Percentiles rank a stretch among this genome's conserved stretches.
These are phyloP conservation scores for Chlorella variabilis DNA, from an alignment of 163 green algal species.

Conservation along the genomic window DNA sequence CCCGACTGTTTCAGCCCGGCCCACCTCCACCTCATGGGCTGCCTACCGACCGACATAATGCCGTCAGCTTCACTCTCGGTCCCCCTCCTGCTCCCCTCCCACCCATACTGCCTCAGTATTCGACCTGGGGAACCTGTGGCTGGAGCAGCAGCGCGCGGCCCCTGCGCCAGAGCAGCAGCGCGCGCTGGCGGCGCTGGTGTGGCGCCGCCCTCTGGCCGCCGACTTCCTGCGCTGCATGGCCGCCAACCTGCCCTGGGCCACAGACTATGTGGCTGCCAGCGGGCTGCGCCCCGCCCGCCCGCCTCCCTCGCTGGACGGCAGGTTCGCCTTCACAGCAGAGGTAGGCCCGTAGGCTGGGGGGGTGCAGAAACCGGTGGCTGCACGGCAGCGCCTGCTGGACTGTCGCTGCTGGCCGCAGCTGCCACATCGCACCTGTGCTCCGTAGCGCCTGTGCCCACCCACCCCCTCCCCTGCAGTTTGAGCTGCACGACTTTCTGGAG, in stretches of 20 bases:
- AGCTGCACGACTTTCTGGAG: constrained; percentile 33
- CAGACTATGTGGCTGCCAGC: constrained; percentile 1
- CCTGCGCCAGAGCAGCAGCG: constrained; percentile 2
- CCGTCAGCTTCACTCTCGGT: too few species aligned
- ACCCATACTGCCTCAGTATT: too few species aligned
- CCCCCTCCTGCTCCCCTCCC: too few species aligned
- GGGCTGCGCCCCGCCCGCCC: neutral
- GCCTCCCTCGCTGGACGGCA: constrained; percentile 19
- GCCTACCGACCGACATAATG: too few species aligned
- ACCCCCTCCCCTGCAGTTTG: constrained; percentile 9
- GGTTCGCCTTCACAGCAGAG: constrained; percentile 33
- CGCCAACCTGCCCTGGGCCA: constrained; percentile 26
- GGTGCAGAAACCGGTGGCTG: too few species aligned
- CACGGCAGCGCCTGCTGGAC: too few species aligned
- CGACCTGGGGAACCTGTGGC: constrained; percentile 32
- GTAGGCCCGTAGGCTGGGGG: neutral
- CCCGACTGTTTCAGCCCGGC: too few species aligned
- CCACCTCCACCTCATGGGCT: too few species aligned
- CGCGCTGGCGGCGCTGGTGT: constrained; percentile 18
- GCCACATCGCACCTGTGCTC: too few species aligned
- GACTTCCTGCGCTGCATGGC: constrained; percentile 38
- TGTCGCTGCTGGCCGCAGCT: neutral
- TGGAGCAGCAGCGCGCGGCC: constrained; percentile 13
- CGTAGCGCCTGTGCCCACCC: neutral
- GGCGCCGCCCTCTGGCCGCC: constrained; percentile 18